Base-by-base conservation (phyloP, 2,329 filamentous ascomycete species). In the Diaporthe helianthi region DNA sequence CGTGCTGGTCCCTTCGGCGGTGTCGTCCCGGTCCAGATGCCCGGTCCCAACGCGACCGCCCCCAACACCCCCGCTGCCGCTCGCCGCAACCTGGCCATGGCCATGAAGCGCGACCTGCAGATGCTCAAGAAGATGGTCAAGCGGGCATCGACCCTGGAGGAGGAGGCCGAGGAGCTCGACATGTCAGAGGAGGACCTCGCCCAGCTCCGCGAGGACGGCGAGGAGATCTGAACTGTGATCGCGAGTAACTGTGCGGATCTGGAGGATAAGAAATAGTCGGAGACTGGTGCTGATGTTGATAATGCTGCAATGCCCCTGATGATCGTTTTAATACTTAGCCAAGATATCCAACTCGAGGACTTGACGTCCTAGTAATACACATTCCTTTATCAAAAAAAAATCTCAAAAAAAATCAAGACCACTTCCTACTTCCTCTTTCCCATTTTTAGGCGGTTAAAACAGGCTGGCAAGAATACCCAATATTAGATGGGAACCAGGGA, bases 1-100 rank as follows among this genome's bases (percentile, higher is more conserved):
- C 79, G 83, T 66, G 87, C 87, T 46, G 88, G 88, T 17, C 88
- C 88, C 36, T 90, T 90, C 74, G 88, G 89, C 66, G 80, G 80
- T 46, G 76, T 81, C 51, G 74, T 81, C 10, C 78, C 79, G 12
- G 73, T 80, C 46, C 78, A 80, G 72, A 73, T 77, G 71, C 74
- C 71, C 3, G 68, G 61, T 52, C 63, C 65, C 22, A 63, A 63
- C 58, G n/a, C 58, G 19, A 67, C 72, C 41, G 68, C 69, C 22
- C 54, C 54, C 22, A 67, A 71, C 13, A 72, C 71, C 15, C 58
- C 65, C 31, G 73, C 73, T 24, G 65, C 65, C 17, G 72, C 74
- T 49, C 74, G 74, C 70, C 75, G 75, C 52, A 73, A 71, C 38
- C 72, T 77, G 41, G 75, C 75, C 65, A 53, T 73, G 46, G 71